A percentile compares a stretch with the other conserved stretches of the same genome.
Evolutionary conservation across 1,139 yeast genomes (phyloP).

Genomic region (Nadsonia starkeyi-henricii): DNA sequence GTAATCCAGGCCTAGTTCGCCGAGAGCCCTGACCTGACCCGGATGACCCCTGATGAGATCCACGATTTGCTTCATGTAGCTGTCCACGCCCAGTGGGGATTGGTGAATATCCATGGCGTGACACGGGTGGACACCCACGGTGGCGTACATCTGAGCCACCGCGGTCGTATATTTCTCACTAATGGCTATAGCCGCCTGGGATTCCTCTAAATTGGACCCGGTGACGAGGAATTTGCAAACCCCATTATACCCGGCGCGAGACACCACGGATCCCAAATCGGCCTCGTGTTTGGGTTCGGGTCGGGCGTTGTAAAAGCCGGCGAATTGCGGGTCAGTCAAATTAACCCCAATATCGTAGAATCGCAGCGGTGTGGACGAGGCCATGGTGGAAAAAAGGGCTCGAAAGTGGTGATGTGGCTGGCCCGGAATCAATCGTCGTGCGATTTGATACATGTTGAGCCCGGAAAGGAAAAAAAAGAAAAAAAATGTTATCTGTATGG

Average conservation of each 20-base stretch:
- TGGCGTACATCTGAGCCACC: slow-evolving; percentile 34
- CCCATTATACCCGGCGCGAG: slow-evolving; percentile 50
- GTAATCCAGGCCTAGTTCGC: slow-evolving; percentile 89
- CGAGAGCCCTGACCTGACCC: slow-evolving; percentile 51
- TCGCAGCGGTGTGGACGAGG: too few species aligned
- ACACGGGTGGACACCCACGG: slow-evolving; percentile 95
- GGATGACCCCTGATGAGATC: background rate
- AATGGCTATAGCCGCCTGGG: slow-evolving; percentile 34
- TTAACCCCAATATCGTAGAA: slow-evolving; percentile 50
- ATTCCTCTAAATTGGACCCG: slow-evolving; percentile 63
- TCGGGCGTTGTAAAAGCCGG: slow-evolving; percentile 56
- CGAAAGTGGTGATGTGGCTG: too few species aligned
- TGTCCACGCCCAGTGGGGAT: slow-evolving; percentile 10
- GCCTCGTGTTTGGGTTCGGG: slow-evolving; percentile 43
- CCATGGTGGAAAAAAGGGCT: too few species aligned
- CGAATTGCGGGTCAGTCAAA: slow-evolving; percentile 78
- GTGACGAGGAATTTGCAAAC: slow-evolving; percentile 67
- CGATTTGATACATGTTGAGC: background rate
- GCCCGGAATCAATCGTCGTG: slow-evolving; percentile 1
- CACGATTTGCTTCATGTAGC: background rate
- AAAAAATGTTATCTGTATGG: too few species aligned
- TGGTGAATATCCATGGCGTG: slow-evolving; percentile 49
- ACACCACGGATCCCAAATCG: slow-evolving; percentile 51
- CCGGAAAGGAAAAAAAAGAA: background rate
- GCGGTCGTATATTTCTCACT: slow-evolving; percentile 23